Percentiles rank a stretch among this genome's conserved stretches.
Conservation (phyloP, 306 rosid genomes). For the Glycine tomentella region DNA sequence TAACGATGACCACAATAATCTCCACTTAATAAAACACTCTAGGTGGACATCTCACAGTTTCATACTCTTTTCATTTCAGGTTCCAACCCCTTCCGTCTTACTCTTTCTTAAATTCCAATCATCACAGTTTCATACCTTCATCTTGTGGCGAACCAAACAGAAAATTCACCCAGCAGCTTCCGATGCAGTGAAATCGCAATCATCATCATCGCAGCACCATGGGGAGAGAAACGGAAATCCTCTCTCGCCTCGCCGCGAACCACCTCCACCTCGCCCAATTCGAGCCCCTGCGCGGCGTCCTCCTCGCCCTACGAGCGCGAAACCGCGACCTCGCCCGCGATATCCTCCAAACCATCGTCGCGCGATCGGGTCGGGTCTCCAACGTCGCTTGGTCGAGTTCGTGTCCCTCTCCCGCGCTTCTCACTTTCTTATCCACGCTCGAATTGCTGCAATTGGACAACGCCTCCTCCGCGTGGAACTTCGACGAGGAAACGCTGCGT, state of each 20-base stretch:
- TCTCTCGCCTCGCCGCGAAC: constrained; percentile 86
- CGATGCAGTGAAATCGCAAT: constrained; percentile 45
- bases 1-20: neutral
- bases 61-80: neutral
- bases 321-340: constrained; percentile 77
- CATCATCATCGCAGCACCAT: constrained; percentile 32
- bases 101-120: neutral
- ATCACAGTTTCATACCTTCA: neutral
- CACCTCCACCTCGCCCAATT: constrained; percentile 86
- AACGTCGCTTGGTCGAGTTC: constrained; percentile 76
- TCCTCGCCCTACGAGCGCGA: constrained; percentile 75
- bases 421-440: constrained; percentile 74
- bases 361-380: constrained; percentile 76
- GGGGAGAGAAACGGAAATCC: constrained; percentile 82
- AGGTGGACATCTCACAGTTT: too few relatives aligned
- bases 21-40: neutral
- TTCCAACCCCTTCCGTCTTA: neutral
- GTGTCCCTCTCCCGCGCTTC: constrained; percentile 82
- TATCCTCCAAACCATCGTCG: constrained; percentile 81
- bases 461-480: constrained; percentile 75
- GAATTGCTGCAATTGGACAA: constrained; percentile 77
- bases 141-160: neutral
- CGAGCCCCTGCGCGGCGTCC: constrained; percentile 84
- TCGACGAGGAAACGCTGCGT: constrained; percentile 75
- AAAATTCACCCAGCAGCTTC: neutral